Evolutionary conservation across 164 flowering plant species (phyloP).

Genomic region (Cinnamomum chago): DNA sequence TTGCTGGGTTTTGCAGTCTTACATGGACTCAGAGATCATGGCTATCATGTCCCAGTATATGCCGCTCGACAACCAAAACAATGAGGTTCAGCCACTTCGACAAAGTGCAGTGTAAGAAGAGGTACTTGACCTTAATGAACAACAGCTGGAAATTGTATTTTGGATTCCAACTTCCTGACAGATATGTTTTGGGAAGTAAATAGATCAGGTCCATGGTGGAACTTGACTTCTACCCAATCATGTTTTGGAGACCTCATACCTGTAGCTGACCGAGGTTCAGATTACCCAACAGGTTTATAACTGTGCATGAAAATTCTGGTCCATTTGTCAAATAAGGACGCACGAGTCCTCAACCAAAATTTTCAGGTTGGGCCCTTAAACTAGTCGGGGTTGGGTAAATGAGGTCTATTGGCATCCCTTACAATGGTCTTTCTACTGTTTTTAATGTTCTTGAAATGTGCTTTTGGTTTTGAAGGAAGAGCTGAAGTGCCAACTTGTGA

Average conservation of each 20-base stretch:
- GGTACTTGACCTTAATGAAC: background rate
- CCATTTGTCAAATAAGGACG: too few species aligned
- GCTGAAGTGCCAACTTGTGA: background rate
- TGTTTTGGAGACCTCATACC: background rate
- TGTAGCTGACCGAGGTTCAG: too few species aligned
- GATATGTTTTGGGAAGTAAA: background rate
- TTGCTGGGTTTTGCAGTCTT: slow-evolving; percentile 49
- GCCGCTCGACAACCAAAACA: slow-evolving; percentile 73
- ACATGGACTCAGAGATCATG: slow-evolving; percentile 96
- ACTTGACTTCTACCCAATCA: background rate
- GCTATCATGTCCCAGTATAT: slow-evolving; percentile 96
- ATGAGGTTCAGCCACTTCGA: slow-evolving; percentile 48
- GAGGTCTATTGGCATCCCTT: too few species aligned
- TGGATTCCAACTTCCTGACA: background rate
- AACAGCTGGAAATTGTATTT: too few species aligned
- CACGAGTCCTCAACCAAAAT: too few species aligned
- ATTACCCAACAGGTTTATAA: too few species aligned
- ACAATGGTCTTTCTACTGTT: too few species aligned
- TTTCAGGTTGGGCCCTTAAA: too few species aligned
- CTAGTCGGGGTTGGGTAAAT: too few species aligned
- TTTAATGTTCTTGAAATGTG: too few species aligned
- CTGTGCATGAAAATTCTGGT: too few species aligned
- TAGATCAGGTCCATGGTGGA: too few species aligned
- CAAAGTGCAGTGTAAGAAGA: slow-evolving; percentile 39
- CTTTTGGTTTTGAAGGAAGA: background rate